Evolutionary conservation across 2,329 filamentous ascomycete genomes (phyloP).

Genomic region (Trichoderma asperellum): DNA sequence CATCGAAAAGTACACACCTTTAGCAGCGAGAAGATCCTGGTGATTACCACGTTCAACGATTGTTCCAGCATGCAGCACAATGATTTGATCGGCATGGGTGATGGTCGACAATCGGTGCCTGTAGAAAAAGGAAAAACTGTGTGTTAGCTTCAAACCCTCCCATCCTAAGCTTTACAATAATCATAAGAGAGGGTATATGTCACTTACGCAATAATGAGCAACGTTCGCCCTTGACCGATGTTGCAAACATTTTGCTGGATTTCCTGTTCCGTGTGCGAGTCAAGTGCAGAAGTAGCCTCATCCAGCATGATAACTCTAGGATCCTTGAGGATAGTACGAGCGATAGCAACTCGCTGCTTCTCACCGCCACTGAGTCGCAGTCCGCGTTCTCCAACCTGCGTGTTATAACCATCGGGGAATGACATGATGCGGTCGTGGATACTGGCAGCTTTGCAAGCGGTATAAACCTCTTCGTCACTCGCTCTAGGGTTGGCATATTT

Average conservation of each 20-base stretch:
- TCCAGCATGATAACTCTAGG: slow-evolving; percentile 91
- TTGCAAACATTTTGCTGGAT: slow-evolving; percentile 85
- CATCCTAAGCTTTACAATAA: too few relatives aligned
- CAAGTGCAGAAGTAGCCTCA: slow-evolving; percentile 88
- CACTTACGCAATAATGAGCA: slow-evolving; percentile 88
- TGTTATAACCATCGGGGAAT: slow-evolving; percentile 86
- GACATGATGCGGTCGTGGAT: slow-evolving; percentile 91
- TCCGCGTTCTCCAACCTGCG: slow-evolving; percentile 89
- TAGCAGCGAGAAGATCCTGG: slow-evolving; percentile 69
- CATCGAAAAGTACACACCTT: slow-evolving; percentile 79
- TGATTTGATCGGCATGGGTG: slow-evolving; percentile 82
- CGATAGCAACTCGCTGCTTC: slow-evolving; percentile 92
- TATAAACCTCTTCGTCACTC: slow-evolving; percentile 79
- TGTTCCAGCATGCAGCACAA: slow-evolving; percentile 75
- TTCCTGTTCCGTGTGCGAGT: slow-evolving; percentile 90
- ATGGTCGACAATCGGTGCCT: slow-evolving; percentile 83
- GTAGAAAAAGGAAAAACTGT: slow-evolving; percentile 30
- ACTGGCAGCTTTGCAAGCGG: slow-evolving; percentile 81
- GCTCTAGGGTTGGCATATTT: slow-evolving; percentile 83
- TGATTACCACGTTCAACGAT: slow-evolving; percentile 81
- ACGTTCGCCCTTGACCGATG: slow-evolving; percentile 82
- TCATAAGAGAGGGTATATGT: background rate
- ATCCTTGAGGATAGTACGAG: slow-evolving; percentile 88
- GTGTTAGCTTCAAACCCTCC: slow-evolving; percentile 18
- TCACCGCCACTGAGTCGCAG: slow-evolving; percentile 86